These are phyloP conservation scores for Aspergillus sp. DNA, from an alignment of 2,329 filamentous ascomycete species.

Conservation along the genomic window DNA sequence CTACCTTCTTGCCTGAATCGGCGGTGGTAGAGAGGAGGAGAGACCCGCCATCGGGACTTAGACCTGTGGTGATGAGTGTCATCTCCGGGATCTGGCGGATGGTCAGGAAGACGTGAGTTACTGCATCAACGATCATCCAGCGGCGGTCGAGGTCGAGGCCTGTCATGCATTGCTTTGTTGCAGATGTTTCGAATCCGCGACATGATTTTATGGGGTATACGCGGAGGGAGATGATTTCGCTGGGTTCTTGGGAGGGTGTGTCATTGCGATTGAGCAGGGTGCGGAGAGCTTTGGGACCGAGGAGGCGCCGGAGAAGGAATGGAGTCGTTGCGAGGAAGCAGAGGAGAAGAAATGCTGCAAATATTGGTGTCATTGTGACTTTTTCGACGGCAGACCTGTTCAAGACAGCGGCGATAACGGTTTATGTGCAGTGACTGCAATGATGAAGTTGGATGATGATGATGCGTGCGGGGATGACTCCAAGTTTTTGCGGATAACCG, in stretches of 20 bases:
- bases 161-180: conserved; percentile 53
- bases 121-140: conserved; percentile 65
- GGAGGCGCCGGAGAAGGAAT: conserved; percentile 16
- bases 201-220: conserved; percentile 69
- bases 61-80: conserved; percentile 60
- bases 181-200: conserved; percentile 58
- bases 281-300: conserved; percentile 9
- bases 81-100: conserved; percentile 62
- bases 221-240: conserved; percentile 44
- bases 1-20: conserved; percentile 35
- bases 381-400: not conserved
- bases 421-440: not conserved
- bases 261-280: not conserved
- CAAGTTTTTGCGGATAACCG: not conserved
- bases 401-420: not conserved
- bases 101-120: conserved; percentile 58
- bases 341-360: not conserved
- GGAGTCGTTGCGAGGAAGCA: not conserved
- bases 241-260: conserved; percentile 15
- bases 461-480: not conserved
- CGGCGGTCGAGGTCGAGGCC: conserved; percentile 63
- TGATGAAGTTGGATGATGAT: not conserved
- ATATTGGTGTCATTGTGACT: not conserved
- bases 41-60: conserved; percentile 46
- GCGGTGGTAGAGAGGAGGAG: conserved; percentile 51